phyloP scores from a whole-genome alignment of 352 stramenopile species.

The Phytophthora capsici region DNA sequence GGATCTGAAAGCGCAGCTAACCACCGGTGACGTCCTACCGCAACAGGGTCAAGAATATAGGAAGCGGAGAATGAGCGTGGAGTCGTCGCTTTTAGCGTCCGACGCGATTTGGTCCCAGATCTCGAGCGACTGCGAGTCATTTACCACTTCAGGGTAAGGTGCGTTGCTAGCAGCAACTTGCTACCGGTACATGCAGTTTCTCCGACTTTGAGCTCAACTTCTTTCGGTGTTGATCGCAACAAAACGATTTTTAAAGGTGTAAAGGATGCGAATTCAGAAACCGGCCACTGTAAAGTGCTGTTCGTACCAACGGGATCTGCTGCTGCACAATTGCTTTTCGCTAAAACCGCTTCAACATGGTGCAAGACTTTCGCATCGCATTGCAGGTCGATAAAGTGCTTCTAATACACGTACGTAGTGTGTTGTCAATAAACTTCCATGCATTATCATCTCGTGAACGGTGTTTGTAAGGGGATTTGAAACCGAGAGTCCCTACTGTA shows the following conservation, averaged over 20 bases:
- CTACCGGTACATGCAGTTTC: too few species aligned
- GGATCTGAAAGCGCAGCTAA: slow-evolving; percentile 2
- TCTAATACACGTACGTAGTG: too few species aligned
- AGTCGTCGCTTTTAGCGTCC: slow-evolving; percentile 61
- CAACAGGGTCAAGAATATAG: slow-evolving; percentile 23
- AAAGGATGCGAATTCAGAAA: slow-evolving; percentile 27
- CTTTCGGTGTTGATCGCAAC: slow-evolving; percentile 17
- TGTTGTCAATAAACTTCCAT: too few species aligned
- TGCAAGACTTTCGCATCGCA: too few species aligned
- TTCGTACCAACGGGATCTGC: slow-evolving; percentile 8
- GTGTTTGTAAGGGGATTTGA: slow-evolving; percentile 1
- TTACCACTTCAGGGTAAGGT: slow-evolving; percentile 1
- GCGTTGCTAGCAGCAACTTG: too few species aligned
- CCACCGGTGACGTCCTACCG: neutral
- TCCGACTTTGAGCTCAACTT: too few species aligned
- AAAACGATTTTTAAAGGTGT: slow-evolving; percentile 8
- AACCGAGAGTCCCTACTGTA: neutral
- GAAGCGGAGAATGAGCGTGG: slow-evolving; percentile 71
- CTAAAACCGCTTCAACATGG: neutral
- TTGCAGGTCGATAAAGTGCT: too few species aligned
- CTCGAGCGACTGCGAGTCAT: slow-evolving; percentile 43
- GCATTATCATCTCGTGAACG: neutral
- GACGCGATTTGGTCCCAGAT: slow-evolving; percentile 77
- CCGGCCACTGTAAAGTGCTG: slow-evolving; percentile 27
- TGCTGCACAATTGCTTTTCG: neutral